Base-by-base conservation (phyloP, 768 basidiomycete species). In the Phylloporus sp. region DNA sequence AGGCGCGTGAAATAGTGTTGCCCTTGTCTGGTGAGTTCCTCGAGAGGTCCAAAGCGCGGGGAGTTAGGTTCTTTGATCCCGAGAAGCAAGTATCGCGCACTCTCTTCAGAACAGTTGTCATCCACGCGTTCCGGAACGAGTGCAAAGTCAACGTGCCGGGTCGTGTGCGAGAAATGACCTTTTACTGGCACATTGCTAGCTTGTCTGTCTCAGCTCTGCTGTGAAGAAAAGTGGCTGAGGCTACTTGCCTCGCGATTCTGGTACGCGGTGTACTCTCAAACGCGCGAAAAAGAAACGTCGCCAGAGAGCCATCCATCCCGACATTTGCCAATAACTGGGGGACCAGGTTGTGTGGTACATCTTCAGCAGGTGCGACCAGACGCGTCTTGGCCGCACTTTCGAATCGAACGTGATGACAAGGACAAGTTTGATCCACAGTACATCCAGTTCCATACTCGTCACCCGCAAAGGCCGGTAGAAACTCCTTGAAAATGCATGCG, bases 241-340 rank as follows among this genome's bases (percentile, higher is more conserved):
- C 32, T 42, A 59, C 65, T 39, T 48, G 28, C 47, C 63, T 67
- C 45, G 18, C 50, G 27, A 50, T 34, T 13, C 44, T 49, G 35
- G 56, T 57, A 16, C 43, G 29, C 15, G 65, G 59, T 3, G 57
- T 53, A 26, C 54, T 50, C 38, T 51, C 47, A 11, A 66, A 61
- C 23, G 53, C 55, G 12, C 49, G 46, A n/a, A 57, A 29, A 32
- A 66, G 35, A 9, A 36, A 32, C 29, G 48, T 52, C 10, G 50
- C 35, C 26, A 50, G 44, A 43, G 29, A 31, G 6, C 26, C 44
- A 6, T 44, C 39, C 45, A 23, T 32, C 34, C 34, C 41, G 13
- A 22, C 13, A 51, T 35, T 15, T 12, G 50, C 41, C 55, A 62
- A 45, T 1, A 56, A 11, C 34, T 36, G 50, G 4, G 58, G 52